Percentiles rank a stretch among this genome's conserved stretches.
Evolutionary conservation across 1,284 basidiomycete genomes (phyloP).

Genomic region (Ustilago sp.): DNA sequence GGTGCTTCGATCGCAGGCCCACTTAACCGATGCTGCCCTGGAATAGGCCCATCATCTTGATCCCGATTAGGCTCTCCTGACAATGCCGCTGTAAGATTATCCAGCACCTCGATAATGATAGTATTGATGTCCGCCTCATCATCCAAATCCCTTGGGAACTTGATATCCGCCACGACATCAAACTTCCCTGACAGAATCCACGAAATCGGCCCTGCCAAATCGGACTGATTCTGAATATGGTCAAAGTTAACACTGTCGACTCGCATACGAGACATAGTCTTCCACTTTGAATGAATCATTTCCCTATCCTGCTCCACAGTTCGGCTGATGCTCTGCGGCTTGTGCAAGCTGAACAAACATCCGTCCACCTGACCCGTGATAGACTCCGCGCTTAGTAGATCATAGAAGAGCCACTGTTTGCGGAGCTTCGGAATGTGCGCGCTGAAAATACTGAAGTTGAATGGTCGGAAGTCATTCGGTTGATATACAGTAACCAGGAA

Average conservation of each 20-base stretch:
- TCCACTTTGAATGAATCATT: slow-evolving; percentile 76
- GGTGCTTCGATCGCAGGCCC: slow-evolving; percentile 87
- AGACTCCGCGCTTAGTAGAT: slow-evolving; percentile 82
- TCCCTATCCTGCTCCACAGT: slow-evolving; percentile 78
- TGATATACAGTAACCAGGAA: slow-evolving; percentile 95
- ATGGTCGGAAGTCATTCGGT: slow-evolving; percentile 87
- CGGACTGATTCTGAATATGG: slow-evolving; percentile 87
- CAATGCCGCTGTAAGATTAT: slow-evolving; percentile 76
- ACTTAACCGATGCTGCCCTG: slow-evolving; percentile 86
- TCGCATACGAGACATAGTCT: slow-evolving; percentile 91
- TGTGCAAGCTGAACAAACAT: slow-evolving; percentile 95
- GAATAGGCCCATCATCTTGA: slow-evolving; percentile 74
- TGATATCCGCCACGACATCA: slow-evolving; percentile 94
- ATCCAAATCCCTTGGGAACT: slow-evolving; percentile 86
- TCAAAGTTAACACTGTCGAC: slow-evolving; percentile 98
- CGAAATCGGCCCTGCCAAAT: slow-evolving; percentile 82
- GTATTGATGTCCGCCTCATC: slow-evolving; percentile 80
- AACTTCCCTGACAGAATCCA: slow-evolving; percentile 98
- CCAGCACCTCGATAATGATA: slow-evolving; percentile 90
- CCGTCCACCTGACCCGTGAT: slow-evolving; percentile 98
- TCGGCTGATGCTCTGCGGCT: slow-evolving; percentile 93
- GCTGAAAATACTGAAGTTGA: slow-evolving; percentile 91
- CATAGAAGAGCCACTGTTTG: slow-evolving; percentile 96
- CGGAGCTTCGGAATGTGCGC: slow-evolving; percentile 87
- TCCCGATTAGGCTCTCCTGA: slow-evolving; percentile 40